phyloP scores from a whole-genome alignment of 441 rosid species.

The Kokia cookei region DNA sequence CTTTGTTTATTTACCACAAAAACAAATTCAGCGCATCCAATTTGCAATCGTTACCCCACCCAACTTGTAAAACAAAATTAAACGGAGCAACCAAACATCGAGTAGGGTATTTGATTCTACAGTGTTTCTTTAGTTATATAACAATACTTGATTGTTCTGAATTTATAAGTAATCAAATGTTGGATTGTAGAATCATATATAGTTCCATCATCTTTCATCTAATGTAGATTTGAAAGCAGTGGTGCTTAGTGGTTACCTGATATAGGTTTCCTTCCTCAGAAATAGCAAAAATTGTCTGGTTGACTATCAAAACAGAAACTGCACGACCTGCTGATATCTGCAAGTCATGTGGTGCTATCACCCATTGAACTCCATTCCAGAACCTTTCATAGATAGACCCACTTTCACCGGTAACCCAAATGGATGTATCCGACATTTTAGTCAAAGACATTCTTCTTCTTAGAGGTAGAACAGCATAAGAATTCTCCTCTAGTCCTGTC shows the following conservation, averaged over 20 bases:
- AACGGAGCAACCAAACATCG: too few relatives aligned
- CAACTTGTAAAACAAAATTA: too few relatives aligned
- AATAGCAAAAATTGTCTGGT: slow-evolving; percentile 58
- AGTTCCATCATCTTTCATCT: not conserved
- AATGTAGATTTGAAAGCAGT: not conserved
- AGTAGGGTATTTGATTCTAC: too few relatives aligned
- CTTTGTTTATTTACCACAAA: not conserved
- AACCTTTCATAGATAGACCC: slow-evolving; percentile 65
- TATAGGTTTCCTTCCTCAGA: slow-evolving; percentile 52
- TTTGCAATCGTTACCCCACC: not conserved
- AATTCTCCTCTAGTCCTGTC: slow-evolving; percentile 13
- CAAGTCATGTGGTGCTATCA: slow-evolving; percentile 59
- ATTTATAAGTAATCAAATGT: not conserved
- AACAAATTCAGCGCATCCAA: not conserved
- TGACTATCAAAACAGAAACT: slow-evolving; percentile 39
- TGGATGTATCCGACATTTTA: slow-evolving; percentile 56
- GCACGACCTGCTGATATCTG: slow-evolving; percentile 42
- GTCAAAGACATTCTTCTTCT: slow-evolving; percentile 61
- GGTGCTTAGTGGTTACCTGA: slow-evolving; percentile 35
- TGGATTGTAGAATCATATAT: not conserved
- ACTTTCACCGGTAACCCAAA: slow-evolving; percentile 76
- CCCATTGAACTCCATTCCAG: slow-evolving; percentile 82
- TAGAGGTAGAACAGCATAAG: slow-evolving; percentile 24
- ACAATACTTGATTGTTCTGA: not conserved
- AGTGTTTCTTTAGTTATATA: not conserved